Evolutionary conservation across 306 rosid species (phyloP).

Genomic region (Geum urbanum): DNA sequence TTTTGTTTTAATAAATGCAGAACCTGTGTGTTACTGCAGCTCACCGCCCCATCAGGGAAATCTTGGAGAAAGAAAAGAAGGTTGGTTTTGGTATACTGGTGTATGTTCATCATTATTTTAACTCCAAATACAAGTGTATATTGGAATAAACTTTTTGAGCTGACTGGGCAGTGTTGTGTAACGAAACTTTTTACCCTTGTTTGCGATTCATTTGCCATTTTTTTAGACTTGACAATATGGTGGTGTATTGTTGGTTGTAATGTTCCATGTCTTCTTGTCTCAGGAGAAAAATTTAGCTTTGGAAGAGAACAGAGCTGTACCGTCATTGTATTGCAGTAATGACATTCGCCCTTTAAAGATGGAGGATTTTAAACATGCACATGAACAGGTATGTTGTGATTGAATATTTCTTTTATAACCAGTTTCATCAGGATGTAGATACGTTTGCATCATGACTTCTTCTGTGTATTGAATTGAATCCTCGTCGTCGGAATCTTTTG

Average conservation of each 20-base stretch:
- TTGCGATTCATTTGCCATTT: background rate
- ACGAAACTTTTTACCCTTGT: background rate
- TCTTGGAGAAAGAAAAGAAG: conserved; percentile 88
- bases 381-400: conserved; percentile 56
- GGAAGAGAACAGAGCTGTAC: conserved; percentile 60
- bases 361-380: conserved; percentile 84
- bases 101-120: background rate
- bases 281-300: conserved; percentile 68
- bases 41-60: conserved; percentile 81
- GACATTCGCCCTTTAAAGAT: conserved; percentile 75
- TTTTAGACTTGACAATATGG: background rate
- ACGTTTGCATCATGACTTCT: background rate
- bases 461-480: background rate
- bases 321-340: conserved; percentile 52
- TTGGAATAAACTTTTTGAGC: background rate
- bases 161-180: background rate
- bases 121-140: background rate
- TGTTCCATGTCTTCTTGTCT: conserved; percentile 17
- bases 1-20: conserved; percentile 42
- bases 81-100: conserved; percentile 30
- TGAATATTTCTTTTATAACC: too few species aligned
- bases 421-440: background rate
- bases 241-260: conserved; percentile 10
- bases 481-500: background rate
- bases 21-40: conserved; percentile 90